These are phyloP conservation scores for Fusarium papillatum DNA, from an alignment of 2,329 filamentous ascomycete species.

Conservation along the genomic window DNA sequence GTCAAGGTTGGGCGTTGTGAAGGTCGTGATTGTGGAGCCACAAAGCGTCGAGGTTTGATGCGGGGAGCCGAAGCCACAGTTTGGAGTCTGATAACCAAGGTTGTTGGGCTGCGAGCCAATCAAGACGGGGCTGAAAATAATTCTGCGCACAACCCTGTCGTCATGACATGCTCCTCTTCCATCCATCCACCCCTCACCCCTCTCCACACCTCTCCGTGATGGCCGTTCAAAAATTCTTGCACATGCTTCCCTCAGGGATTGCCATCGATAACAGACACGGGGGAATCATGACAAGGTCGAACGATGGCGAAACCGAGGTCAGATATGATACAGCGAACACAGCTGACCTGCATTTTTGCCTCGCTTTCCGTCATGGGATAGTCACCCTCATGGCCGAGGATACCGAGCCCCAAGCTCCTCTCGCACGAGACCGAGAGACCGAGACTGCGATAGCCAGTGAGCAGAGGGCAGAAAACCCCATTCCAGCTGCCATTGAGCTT, in stretches of 20 bases:
- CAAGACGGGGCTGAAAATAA: not conserved
- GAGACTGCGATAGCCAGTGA: slow-evolving; percentile 22
- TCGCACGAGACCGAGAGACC: slow-evolving; percentile 19
- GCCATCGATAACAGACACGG: not conserved
- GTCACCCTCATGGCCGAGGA: slow-evolving; percentile 23
- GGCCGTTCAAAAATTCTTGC: slow-evolving; percentile 11
- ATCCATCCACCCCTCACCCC: slow-evolving; percentile 29
- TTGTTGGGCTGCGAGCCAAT: not conserved
- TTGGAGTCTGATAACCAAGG: slow-evolving; percentile 2
- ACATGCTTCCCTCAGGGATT: slow-evolving; percentile 13
- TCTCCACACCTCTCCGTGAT: slow-evolving; percentile 11
- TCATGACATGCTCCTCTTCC: slow-evolving; percentile 1
- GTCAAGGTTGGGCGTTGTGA: not conserved
- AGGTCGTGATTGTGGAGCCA: not conserved
- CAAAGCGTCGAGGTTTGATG: not conserved
- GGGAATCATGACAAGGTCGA: not conserved
- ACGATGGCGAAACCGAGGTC: not conserved
- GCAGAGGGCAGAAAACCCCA: slow-evolving; percentile 27
- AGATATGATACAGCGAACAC: not conserved
- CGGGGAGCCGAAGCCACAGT: not conserved
- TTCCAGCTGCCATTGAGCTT: slow-evolving; percentile 33
- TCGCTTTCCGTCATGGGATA: slow-evolving; percentile 21
- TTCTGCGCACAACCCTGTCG: not conserved
- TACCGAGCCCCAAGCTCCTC: slow-evolving; percentile 27
- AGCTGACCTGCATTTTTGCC: not conserved